A percentile compares a stretch with the other conserved stretches of the same genome.
phyloP scores from a whole-genome alignment of 306 rosid genomes.

The Geum urbanum region DNA sequence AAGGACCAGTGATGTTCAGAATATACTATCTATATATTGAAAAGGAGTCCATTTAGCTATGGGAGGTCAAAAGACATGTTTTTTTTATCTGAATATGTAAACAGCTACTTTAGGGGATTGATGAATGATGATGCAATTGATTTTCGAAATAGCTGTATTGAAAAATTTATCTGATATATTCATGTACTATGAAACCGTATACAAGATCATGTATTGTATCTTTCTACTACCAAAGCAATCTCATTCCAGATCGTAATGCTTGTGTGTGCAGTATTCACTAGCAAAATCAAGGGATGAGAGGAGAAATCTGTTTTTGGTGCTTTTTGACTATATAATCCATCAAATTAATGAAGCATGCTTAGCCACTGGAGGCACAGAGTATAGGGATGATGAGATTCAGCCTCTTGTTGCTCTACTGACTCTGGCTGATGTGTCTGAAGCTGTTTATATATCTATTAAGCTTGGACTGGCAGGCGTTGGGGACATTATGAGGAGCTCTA shows the following conservation, averaged over 20 bases:
- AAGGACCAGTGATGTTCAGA: background rate
- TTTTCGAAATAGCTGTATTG: background rate
- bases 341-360: constrained; percentile 75
- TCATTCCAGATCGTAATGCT: constrained; percentile 7
- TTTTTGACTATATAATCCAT: constrained; percentile 86
- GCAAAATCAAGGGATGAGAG: constrained; percentile 88
- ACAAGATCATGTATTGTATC: background rate
- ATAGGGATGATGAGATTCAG: constrained; percentile 80
- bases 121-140: background rate
- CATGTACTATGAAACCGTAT: background rate
- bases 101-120: background rate
- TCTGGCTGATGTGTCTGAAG: constrained; percentile 86
- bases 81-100: constrained; percentile 8
- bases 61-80: constrained; percentile 7
- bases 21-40: constrained; percentile 2
- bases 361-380: constrained; percentile 68
- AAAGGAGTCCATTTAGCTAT: background rate
- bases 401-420: constrained; percentile 85
- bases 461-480: constrained; percentile 96
- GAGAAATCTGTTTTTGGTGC: constrained; percentile 76
- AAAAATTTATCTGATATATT: background rate
- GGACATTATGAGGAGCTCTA: constrained; percentile 81
- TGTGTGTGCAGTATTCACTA: constrained; percentile 73
- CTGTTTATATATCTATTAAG: constrained; percentile 84
- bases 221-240: background rate